phyloP scores from a whole-genome alignment of 129 eudicot genomes.

The Ambrosia trifida region DNA sequence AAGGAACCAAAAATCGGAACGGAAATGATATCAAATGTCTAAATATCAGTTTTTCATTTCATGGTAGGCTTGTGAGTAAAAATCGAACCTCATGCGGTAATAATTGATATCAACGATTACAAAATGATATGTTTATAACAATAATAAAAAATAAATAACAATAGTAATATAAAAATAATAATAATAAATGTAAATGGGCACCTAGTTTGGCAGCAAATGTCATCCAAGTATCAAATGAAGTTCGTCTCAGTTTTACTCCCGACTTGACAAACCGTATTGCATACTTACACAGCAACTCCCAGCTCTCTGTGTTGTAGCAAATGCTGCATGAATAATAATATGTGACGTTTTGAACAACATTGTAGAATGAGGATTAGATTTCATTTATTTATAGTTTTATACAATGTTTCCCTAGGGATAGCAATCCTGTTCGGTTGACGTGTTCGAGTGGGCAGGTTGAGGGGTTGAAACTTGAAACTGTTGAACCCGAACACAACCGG shows the following conservation, averaged over 20 bases:
- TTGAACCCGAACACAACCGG: not conserved
- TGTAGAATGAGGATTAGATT: not conserved
- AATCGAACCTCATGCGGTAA: not conserved
- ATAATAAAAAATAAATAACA: not conserved
- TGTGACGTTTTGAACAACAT: not conserved
- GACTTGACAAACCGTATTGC: constrained; percentile 71
- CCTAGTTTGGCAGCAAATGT: constrained; percentile 80
- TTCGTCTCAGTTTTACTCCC: constrained; percentile 70
- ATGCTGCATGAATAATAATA: constrained; percentile 52
- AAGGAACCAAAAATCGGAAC: too few relatives aligned
- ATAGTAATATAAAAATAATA: not conserved
- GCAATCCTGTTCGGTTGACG: not conserved
- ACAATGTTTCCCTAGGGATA: not conserved
- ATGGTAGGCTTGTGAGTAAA: too few relatives aligned
- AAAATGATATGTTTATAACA: not conserved
- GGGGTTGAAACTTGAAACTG: not conserved
- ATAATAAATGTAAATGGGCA: constrained; percentile 20
- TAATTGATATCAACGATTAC: not conserved
- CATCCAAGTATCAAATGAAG: constrained; percentile 86
- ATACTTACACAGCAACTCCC: constrained; percentile 75
- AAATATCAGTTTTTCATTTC: too few relatives aligned
- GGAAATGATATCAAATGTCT: too few relatives aligned
- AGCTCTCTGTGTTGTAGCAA: constrained; percentile 58
- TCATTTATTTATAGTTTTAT: not conserved
- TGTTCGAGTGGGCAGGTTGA: not conserved